A percentile compares a stretch with the other conserved stretches of the same genome.
Evolutionary conservation across 176 grass and related monocot genomes (phyloP).

Genomic region (Rhynchospora pubera): DNA sequence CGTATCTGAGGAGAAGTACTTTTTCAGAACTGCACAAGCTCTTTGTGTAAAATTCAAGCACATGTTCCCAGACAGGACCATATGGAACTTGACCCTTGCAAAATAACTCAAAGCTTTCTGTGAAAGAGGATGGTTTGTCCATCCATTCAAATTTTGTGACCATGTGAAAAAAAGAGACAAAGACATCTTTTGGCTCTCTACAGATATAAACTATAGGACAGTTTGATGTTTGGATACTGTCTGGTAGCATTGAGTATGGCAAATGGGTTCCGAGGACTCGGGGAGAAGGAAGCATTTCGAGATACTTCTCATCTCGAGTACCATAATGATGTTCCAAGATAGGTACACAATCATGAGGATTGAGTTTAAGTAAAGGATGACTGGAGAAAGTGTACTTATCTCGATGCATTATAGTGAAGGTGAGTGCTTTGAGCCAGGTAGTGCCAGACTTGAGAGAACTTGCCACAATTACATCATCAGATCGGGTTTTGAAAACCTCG

Average conservation of each 20-base stretch:
- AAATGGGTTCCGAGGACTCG: neutral
- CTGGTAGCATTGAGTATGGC: conserved; percentile 7
- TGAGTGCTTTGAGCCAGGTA: conserved; percentile 14
- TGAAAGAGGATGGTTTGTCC: neutral
- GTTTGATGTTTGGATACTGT: neutral
- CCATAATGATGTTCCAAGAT: neutral
- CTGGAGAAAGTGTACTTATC: neutral
- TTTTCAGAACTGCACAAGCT: neutral
- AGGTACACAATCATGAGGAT: neutral
- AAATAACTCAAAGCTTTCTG: neutral
- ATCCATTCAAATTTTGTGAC: neutral
- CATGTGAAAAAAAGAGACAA: neutral
- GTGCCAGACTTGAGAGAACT: neutral
- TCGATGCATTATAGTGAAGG: neutral
- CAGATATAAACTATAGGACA: conserved; percentile 18
- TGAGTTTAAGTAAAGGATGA: neutral
- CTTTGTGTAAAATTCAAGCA: neutral
- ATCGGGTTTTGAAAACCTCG: neutral
- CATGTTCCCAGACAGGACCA: conserved; percentile 9
- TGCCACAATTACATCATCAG: neutral
- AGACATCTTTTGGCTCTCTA: conserved; percentile 8
- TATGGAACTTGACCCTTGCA: neutral
- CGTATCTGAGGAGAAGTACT: conserved; percentile 17
- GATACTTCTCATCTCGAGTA: neutral
- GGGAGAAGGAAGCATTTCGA: neutral